Evolutionary conservation across 2,329 filamentous ascomycete species (phyloP), one percentile per base, ranked within the genome.

Genomic region (Ustulina deusta): DNA sequence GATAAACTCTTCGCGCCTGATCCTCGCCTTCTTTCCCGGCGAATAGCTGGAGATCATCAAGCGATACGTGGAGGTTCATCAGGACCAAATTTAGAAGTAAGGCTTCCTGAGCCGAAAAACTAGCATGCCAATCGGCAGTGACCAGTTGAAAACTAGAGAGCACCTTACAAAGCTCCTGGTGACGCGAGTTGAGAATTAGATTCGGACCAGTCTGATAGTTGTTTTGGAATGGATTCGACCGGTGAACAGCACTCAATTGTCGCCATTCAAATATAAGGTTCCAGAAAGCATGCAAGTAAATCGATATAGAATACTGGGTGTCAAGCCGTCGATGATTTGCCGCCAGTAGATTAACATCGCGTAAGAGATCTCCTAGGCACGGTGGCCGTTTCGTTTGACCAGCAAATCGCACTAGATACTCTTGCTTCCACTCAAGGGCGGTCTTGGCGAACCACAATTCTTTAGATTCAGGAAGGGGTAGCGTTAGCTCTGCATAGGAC

Each of bases 11-110:
- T 3, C 86, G 83, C 3, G 90, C 89, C 74, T 91, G 87, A 38
- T 90, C 89, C 68, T 89, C 86, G 27, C 88, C 89, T 70, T 90
- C 89, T 49, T 90, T 89, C 5, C 90, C 90, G 0, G 88, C 87
- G 70, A 92, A 91, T 3, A 90, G 83, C 73, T 91, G 89, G 17
- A 92, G 80, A 65, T 91, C 89, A 70, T 90, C 86, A 2, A 91
- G 79, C 0, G 87, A 88, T 49, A 90, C 84, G 75, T 91, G 86
- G 4, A 91, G 81, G 73, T 91, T 86, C 82, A 91, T 86, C 64
- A 89, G 80, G 11, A 91, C 80, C 0, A 90, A 80, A 72, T 86
- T 82, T 9, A 86, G 74, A n/a, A 86, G 75, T 17, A 87, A 73
- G 4, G 79, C 79, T 71, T 86, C 84, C 63, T 84, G 81, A 2